phyloP scores from a whole-genome alignment of 2,329 filamentous ascomycete genomes.

The Didymella arachidicola region DNA sequence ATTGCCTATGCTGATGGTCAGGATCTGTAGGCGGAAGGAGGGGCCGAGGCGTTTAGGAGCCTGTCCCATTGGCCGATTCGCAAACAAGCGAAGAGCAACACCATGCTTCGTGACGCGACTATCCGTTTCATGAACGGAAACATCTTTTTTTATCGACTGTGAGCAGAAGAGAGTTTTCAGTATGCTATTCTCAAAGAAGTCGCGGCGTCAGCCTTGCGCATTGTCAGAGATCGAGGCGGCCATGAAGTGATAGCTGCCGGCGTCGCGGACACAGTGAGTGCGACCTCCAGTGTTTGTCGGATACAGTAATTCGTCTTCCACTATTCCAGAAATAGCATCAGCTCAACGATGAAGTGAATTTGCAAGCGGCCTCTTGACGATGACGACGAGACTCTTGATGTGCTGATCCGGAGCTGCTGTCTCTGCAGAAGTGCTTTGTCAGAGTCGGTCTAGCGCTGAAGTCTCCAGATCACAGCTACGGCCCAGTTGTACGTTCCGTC shows the following conservation, averaged over 20 bases:
- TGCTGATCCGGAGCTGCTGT: conserved; percentile 3
- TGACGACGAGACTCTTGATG: conserved; percentile 10
- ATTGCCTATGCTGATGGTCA: conserved; percentile 24
- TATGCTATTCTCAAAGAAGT: conserved; percentile 17
- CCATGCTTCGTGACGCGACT: conserved; percentile 27
- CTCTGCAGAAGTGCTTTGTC: neutral
- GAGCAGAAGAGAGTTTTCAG: conserved; percentile 5
- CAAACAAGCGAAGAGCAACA: conserved; percentile 28
- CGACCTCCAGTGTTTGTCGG: conserved; percentile 5
- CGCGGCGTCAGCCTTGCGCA: neutral
- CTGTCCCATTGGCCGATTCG: conserved; percentile 27
- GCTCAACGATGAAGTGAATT: conserved; percentile 1
- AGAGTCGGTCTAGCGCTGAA: conserved; percentile 2
- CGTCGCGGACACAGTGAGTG: conserved; percentile 8
- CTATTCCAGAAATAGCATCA: conserved; percentile 7
- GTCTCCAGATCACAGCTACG: neutral
- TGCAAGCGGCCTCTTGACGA: conserved; percentile 5
- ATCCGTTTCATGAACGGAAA: conserved; percentile 25
- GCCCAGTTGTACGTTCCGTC: neutral
- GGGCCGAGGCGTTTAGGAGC: conserved; percentile 38
- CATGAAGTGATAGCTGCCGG: conserved; percentile 3
- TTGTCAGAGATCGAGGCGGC: neutral
- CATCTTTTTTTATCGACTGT: conserved; percentile 26
- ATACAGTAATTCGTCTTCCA: neutral
- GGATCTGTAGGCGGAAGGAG: conserved; percentile 31